A percentile compares a stretch with the other conserved stretches of the same genome.
Conservation (phyloP, 208 protist species). For the Angomonas deanei region DNA sequence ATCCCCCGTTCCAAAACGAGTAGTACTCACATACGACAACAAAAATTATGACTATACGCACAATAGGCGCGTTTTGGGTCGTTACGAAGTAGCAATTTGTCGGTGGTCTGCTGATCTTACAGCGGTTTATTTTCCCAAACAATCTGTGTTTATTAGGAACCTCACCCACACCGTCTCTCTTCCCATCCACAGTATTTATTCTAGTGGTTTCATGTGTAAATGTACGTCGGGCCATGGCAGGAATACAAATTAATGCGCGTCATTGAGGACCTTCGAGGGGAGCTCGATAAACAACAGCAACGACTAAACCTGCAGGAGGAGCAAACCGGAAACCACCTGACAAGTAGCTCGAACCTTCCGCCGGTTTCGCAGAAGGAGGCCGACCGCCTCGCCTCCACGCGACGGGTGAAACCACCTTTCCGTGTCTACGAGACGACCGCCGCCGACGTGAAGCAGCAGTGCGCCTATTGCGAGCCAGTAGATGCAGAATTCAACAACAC, state of each 20-base stretch:
- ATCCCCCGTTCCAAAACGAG: conserved; percentile 65
- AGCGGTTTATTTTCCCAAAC: not conserved
- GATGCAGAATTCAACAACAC: no score
- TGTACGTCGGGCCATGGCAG: conserved; percentile 71
- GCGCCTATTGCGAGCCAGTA: not conserved
- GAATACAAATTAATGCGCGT: conserved; percentile 63
- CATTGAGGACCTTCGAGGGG: conserved; percentile 37
- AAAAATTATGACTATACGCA: not conserved
- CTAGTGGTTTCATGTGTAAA: conserved; percentile 4
- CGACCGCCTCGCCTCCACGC: not conserved
- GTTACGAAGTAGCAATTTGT: not conserved
- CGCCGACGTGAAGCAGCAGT: not conserved
- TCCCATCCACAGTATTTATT: not conserved
- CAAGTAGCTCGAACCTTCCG: not conserved
- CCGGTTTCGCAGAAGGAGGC: conserved; percentile 6
- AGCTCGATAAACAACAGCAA: conserved; percentile 15
- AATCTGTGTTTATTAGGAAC: not conserved
- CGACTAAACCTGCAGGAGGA: not conserved
- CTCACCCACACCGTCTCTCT: not conserved
- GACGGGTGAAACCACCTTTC: not conserved
- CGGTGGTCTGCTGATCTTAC: not conserved
- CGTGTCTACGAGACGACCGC: not conserved
- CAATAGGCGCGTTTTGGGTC: not conserved
- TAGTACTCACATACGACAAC: not conserved
- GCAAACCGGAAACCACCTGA: not conserved